Conservation (phyloP, 2,329 filamentous ascomycete genomes). For the Ophiostoma himal-ulmi region DNA sequence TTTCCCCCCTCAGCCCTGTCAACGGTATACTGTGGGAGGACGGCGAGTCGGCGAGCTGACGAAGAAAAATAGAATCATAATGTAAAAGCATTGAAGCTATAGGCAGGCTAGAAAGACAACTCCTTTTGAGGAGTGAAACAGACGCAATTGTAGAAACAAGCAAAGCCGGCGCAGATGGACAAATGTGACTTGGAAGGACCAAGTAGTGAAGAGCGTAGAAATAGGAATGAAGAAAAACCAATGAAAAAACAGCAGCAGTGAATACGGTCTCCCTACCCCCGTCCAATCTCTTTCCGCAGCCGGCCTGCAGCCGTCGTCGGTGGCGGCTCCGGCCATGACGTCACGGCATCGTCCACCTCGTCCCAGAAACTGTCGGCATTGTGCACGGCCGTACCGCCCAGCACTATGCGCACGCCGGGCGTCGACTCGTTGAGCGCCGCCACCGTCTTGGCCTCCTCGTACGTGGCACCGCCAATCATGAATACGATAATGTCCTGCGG, state of each 20-base stretch:
- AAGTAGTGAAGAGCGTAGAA: neutral
- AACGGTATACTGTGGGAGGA: no score
- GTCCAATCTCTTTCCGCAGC: conserved; percentile 32
- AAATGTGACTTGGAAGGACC: neutral
- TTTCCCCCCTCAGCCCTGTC: no score
- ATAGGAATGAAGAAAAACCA: neutral
- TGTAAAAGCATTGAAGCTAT: neutral
- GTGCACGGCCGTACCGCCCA: conserved; percentile 82
- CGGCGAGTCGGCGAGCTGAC: no score
- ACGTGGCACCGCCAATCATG: conserved; percentile 87
- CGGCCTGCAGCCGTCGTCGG: conserved; percentile 31
- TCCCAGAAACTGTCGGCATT: conserved; percentile 85
- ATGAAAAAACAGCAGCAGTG: neutral
- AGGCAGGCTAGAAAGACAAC: neutral
- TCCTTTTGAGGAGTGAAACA: no score
- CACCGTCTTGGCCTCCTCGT: conserved; percentile 94
- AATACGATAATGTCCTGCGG: conserved; percentile 96
- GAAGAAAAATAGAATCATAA: neutral
- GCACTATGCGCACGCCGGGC: conserved; percentile 79
- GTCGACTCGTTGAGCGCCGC: conserved; percentile 90
- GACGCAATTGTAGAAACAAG: neutral
- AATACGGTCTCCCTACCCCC: conserved; percentile 15
- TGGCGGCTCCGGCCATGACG: conserved; percentile 71
- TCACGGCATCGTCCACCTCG: conserved; percentile 84
- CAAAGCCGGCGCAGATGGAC: neutral